A percentile compares a stretch with the other conserved stretches of the same genome.
phyloP scores from a whole-genome alignment of 768 basidiomycete genomes.

The Tricholoma flavovirens region DNA sequence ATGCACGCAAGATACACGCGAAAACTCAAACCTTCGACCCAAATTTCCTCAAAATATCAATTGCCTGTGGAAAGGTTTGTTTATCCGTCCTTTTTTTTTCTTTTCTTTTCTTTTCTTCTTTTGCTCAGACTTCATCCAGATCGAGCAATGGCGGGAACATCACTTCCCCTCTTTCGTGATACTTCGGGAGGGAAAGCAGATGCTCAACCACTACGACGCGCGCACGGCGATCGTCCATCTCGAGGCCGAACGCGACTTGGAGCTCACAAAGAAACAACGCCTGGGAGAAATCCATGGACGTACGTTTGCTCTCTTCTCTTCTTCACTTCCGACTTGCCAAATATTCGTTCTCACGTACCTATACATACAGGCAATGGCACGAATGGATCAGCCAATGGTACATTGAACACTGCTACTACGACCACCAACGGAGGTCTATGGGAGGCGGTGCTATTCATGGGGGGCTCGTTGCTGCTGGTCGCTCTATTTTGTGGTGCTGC shows the following conservation, averaged over 20 bases:
- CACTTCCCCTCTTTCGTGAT: constrained; percentile 89
- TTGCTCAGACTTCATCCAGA: constrained; percentile 35
- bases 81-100: constrained; percentile 1
- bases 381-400: background rate
- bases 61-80: constrained; percentile 78
- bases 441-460: constrained; percentile 28
- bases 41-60: constrained; percentile 73
- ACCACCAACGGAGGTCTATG: constrained; percentile 10
- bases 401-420: background rate
- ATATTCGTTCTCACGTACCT: background rate
- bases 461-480: constrained; percentile 10
- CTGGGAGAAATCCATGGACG: constrained; percentile 20
- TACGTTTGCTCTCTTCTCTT: background rate
- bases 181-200: constrained; percentile 22
- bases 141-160: constrained; percentile 92
- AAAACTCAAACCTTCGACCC: constrained; percentile 80
- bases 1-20: constrained; percentile 75
- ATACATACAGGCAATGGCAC: background rate
- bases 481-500: constrained; percentile 7
- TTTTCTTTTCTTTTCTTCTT: background rate
- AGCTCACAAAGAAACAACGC: constrained; percentile 26
- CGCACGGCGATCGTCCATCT: constrained; percentile 45
- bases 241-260: constrained; percentile 38
- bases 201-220: constrained; percentile 47
- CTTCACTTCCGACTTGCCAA: background rate